Evolutionary conservation across 768 basidiomycete genomes (phyloP), one percentile per base, ranked within the genome.

Genomic region (Lactarius sp.): DNA sequence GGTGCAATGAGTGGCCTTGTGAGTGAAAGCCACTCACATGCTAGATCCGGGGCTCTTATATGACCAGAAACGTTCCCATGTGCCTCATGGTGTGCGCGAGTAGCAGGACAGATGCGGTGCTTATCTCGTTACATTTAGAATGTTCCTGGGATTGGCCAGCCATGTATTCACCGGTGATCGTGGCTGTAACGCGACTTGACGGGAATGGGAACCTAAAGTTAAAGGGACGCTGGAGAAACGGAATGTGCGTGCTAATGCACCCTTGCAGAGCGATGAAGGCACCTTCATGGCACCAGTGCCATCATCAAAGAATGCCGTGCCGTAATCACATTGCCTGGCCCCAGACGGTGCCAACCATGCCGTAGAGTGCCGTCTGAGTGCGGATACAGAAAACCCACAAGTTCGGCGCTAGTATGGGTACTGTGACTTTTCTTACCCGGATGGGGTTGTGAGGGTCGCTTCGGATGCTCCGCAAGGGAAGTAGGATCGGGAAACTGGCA

Each of bases 241-340:
- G 4, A 41, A 1, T 6, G 51, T 8, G 33, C 8, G 16, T 47
- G 27, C 46, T n/a, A n/a, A 9, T 10, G 27, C 41, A 27, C 62
- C n/a, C 56, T 63, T 46, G 52, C 44, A 51, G 44, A 59, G 12
- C 7, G 18, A 22, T 47, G 51, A 62, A 47, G 61, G 56, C 42
- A 6, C 20, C 33, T 51, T 62, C 39, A 52, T 37, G 56, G 34
- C 50, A 44, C 16, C 14, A 9, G 51, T 62, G 56, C 42, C 22
- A 6, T 56, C 27, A 31, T 49, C 41, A 53, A 16, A 9, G 18
- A 27, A 16, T 54, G 27, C 9, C 52, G 16, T 50, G 53, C 27
- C 46, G 46, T 20, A 54, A 49, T 18, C 36, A 20, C 31, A 3
- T 36, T 34, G 2, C 9, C 6, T 42, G 3, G 14, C 8, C n/a